These are phyloP conservation scores for Calonectria montana DNA, from an alignment of 2,329 filamentous ascomycete genomes.

Conservation along the genomic window DNA sequence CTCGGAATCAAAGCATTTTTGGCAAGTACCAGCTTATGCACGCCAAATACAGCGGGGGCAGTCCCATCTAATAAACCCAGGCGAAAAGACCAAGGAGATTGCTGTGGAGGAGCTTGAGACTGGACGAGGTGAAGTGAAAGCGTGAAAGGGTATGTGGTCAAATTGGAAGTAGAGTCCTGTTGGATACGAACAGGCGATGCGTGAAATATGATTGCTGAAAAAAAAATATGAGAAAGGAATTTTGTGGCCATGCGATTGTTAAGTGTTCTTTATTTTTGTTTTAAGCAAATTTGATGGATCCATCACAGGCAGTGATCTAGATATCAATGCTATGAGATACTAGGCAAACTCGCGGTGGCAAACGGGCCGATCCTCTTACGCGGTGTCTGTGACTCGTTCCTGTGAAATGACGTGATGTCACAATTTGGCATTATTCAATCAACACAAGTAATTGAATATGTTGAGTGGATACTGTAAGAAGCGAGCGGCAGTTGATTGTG, in stretches of 20 bases:
- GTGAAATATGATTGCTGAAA: too few relatives aligned
- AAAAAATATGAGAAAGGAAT: too few relatives aligned
- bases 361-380: background rate
- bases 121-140: background rate
- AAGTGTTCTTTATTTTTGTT: too few relatives aligned
- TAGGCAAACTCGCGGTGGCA: background rate
- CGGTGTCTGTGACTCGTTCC: background rate
- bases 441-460: background rate
- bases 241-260: too few relatives aligned
- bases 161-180: too few relatives aligned
- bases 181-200: too few relatives aligned
- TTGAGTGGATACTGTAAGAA: background rate
- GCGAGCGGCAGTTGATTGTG: background rate
- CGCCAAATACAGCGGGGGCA: background rate
- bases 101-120: background rate
- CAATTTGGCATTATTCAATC: background rate
- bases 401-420: background rate
- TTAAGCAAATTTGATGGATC: too few relatives aligned
- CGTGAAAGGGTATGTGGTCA: background rate
- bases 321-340: background rate
- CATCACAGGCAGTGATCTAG: too few relatives aligned
- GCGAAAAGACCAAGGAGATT: background rate
- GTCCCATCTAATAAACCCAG: background rate
- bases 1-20: background rate
- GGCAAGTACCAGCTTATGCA: background rate